Evolutionary conservation across 2,329 filamentous ascomycete species (phyloP).

Genomic region (Exophiala aquamarina): DNA sequence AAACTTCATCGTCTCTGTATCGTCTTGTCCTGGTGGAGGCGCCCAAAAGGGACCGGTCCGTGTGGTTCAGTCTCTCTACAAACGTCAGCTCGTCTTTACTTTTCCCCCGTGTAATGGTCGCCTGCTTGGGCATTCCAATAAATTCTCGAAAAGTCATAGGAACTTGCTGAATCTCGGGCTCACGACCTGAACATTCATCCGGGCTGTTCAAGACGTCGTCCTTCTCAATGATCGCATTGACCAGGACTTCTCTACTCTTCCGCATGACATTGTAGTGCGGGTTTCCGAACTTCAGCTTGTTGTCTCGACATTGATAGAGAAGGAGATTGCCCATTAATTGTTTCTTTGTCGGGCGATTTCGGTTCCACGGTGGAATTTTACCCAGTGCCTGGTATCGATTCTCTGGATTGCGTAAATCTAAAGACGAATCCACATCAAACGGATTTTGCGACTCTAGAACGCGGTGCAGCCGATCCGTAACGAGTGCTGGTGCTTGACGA

Average conservation of each 20-base stretch:
- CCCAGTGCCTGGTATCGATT: background rate
- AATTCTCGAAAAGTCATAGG: conserved; percentile 23
- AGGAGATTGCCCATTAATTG: conserved; percentile 11
- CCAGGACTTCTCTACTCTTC: background rate
- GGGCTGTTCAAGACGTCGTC: conserved; percentile 1
- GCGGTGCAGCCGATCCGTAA: conserved; percentile 9
- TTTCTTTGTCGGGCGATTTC: conserved; percentile 13
- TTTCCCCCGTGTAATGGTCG: conserved; percentile 11
- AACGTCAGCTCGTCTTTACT: conserved; percentile 19
- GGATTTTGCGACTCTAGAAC: conserved; percentile 9
- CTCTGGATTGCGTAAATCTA: background rate
- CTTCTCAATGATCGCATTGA: conserved; percentile 11
- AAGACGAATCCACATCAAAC: conserved; percentile 8
- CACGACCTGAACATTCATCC: background rate
- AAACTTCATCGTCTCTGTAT: conserved; percentile 17
- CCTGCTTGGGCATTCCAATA: conserved; percentile 15
- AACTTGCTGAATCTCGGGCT: conserved; percentile 6
- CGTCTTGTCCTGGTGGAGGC: conserved; percentile 7
- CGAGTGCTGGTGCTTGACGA: background rate
- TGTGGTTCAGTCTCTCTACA: conserved; percentile 10
- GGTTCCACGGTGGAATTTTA: background rate
- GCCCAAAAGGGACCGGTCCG: background rate
- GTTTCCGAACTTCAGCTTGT: conserved; percentile 14
- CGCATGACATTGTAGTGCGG: conserved; percentile 21
- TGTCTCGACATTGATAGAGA: conserved; percentile 14